These are phyloP conservation scores for Agrocybe chaxingu DNA, from an alignment of 768 basidiomycete species.

Conservation along the genomic window DNA sequence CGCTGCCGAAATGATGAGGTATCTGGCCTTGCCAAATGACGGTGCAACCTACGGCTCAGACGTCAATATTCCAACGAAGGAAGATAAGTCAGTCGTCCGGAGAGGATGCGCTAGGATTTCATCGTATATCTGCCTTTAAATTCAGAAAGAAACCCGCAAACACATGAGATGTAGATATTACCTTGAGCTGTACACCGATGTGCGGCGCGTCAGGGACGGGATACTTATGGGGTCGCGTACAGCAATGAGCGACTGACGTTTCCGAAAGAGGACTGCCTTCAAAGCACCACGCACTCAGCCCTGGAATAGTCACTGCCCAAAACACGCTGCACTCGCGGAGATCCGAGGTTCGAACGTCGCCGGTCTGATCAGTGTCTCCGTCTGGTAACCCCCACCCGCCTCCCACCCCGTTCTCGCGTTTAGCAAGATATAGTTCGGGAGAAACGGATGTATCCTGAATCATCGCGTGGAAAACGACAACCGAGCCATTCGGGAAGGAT, in stretches of 20 bases:
- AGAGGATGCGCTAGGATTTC: slow-evolving; percentile 36
- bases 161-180: slow-evolving; percentile 17
- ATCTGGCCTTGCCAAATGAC: slow-evolving; percentile 9
- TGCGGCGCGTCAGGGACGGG: slow-evolving; percentile 53
- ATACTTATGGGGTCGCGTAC: slow-evolving; percentile 54
- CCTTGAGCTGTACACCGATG: slow-evolving; percentile 74
- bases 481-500: slow-evolving; percentile 43
- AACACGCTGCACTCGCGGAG: slow-evolving; percentile 61
- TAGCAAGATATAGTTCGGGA: slow-evolving; percentile 69
- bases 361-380: slow-evolving; percentile 20
- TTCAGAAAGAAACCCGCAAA: slow-evolving; percentile 1
- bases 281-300: slow-evolving; percentile 57
- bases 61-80: slow-evolving; percentile 72
- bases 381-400: slow-evolving; percentile 77
- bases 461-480: slow-evolving; percentile 76
- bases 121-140: slow-evolving; percentile 53
- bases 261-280: slow-evolving; percentile 20
- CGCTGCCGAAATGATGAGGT: slow-evolving; percentile 17
- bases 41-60: slow-evolving; percentile 55
- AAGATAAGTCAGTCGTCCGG: slow-evolving; percentile 59
- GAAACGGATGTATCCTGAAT: slow-evolving; percentile 78
- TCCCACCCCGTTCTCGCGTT: slow-evolving; percentile 34
- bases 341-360: slow-evolving; percentile 39
- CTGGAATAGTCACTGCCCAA: slow-evolving; percentile 78
- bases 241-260: slow-evolving; percentile 4